Evolutionary conservation across 1,139 yeast genomes (phyloP), one percentile per base, ranked within the genome.

Genomic region (Suhomyces taliae): DNA sequence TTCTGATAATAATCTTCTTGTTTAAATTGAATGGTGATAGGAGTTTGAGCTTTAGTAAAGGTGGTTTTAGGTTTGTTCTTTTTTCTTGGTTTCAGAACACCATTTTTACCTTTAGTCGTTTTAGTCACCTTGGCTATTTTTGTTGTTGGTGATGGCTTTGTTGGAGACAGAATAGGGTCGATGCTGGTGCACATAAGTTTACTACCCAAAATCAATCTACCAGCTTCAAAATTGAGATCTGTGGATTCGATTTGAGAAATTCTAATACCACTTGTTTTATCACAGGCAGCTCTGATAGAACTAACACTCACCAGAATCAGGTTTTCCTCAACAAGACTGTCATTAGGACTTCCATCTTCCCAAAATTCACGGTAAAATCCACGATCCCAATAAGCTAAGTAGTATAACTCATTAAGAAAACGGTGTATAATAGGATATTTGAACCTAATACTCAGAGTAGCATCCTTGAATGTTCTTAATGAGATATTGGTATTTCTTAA

Each of bases 301-400:
- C 32, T 29, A 11, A 29, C 32, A 29, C 11, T 9, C 4, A 29
- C 9, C 32, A 29, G 32, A 11, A 29, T 29, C 32, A 29, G 11
- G 32, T 9, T 29, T 42, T 24, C 33, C 15, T 34, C 37, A 27
- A 11, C 31, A 4, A 15, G 37, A 6, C 7, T 3, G 12, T 19
- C 34, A 14, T 35, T 19, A 6, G 19, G 34, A 12, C 11, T 4
- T 24, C 32, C 32, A 7, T 38, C 37, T 27, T 32, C 43, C n/a
- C 19, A 27, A 7, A 37, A 36, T 33, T 41, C 33, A 24, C 29
- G 8, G 19, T 41, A 29, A 15, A 34, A 38, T 2, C 34, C 43
- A 15, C 72, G 50, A 35, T 68, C 72, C 49, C 65, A 67, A 27
- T 55, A 56, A 8, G 63, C 63, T 40, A 68, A 36, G 46, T 69